A percentile compares a stretch with the other conserved stretches of the same genome.
phyloP scores from a whole-genome alignment of 139 green algal genomes.

The Coelastrella sp. region DNA sequence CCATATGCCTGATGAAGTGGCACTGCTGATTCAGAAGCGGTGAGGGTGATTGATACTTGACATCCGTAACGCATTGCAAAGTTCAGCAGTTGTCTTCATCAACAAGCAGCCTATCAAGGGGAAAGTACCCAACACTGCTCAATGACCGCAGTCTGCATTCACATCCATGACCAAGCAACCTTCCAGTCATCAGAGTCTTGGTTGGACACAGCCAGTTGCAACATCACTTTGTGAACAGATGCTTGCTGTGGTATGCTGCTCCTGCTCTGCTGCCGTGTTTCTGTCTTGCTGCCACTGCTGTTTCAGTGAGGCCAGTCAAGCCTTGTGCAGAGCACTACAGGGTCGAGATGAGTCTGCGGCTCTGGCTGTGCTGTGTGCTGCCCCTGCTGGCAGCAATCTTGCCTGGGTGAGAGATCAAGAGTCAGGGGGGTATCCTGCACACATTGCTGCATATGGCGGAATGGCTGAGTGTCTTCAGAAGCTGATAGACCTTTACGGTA shows the following conservation, averaged over 20 bases:
- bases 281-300: not conserved
- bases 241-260: no score
- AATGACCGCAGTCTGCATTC: no score
- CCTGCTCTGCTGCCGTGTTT: no score
- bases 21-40: conserved; percentile 18
- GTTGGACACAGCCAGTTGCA: no score
- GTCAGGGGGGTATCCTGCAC: conserved; percentile 56
- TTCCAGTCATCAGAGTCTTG: no score
- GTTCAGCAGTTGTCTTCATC: no score
- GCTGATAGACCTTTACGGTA: conserved; percentile 36
- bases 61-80: no score
- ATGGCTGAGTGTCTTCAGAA: conserved; percentile 35
- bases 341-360: conserved; percentile 16
- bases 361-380: conserved; percentile 24
- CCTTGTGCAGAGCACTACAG: conserved; percentile 17
- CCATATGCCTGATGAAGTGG: conserved; percentile 2
- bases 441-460: conserved; percentile 49
- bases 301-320: not conserved
- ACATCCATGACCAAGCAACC: no score
- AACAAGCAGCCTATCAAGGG: no score
- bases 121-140: no score
- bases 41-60: no score
- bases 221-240: no score
- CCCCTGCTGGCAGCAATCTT: conserved; percentile 29
- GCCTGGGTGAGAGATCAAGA: conserved; percentile 55